Percentiles rank a stretch among this genome's conserved stretches.
phyloP scores from a whole-genome alignment of 2,329 filamentous ascomycete species.

The Aureobasidium mangrovei region DNA sequence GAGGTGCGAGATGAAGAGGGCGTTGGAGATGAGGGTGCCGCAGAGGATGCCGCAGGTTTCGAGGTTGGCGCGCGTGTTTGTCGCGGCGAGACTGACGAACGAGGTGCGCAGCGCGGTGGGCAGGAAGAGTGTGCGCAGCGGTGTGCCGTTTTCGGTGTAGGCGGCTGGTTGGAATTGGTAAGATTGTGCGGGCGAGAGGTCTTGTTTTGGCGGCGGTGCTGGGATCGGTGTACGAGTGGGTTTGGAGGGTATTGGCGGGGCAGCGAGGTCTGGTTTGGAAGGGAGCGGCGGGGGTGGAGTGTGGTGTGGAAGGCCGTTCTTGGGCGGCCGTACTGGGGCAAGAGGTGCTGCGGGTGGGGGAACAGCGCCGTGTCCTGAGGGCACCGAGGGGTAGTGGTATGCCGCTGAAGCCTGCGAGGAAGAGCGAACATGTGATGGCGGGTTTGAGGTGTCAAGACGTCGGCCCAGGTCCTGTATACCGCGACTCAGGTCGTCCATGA shows the following conservation, averaged over 20 bases:
- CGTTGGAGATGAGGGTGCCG: constrained; percentile 83
- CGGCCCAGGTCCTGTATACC: constrained; percentile 9
- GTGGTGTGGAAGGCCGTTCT: not conserved
- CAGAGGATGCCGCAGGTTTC: constrained; percentile 95
- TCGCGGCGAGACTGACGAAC: constrained; percentile 65
- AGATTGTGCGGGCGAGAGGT: constrained; percentile 42
- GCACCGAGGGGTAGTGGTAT: constrained; percentile 39
- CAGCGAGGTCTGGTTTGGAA: constrained; percentile 21
- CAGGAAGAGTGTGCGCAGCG: constrained; percentile 80
- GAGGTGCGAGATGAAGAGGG: constrained; percentile 79
- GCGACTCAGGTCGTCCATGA: constrained; percentile 14
- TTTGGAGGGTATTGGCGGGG: not conserved
- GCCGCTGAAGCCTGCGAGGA: constrained; percentile 15
- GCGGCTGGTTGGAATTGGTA: constrained; percentile 78
- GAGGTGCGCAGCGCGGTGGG: constrained; percentile 62
- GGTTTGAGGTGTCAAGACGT: not conserved
- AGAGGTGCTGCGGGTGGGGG: constrained; percentile 18
- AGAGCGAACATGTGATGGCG: not conserved
- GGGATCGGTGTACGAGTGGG: not conserved
- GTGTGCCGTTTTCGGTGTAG: constrained; percentile 80
- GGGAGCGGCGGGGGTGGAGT: constrained; percentile 20
- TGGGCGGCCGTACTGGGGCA: constrained; percentile 19
- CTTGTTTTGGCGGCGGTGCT: constrained; percentile 25
- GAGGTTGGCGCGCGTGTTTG: constrained; percentile 72
- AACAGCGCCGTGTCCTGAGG: constrained; percentile 20